Base-by-base conservation (phyloP, 345 rosid species). In the Populus davidiana region DNA sequence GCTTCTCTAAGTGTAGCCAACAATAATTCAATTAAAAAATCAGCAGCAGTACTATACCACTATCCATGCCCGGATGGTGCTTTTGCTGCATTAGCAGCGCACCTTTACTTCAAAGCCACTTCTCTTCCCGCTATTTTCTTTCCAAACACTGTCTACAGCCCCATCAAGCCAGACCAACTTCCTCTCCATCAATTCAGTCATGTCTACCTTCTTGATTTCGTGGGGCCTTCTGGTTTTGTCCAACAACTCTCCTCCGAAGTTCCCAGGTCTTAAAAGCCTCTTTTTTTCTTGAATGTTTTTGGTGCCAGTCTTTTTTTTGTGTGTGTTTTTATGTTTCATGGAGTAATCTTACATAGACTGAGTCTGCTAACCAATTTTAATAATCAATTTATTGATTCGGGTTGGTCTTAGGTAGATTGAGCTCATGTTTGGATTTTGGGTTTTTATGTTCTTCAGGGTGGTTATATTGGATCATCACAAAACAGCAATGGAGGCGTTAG, bases 41-140 rank as follows among this genome's bases (percentile, higher is more conserved):
- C 81, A 72, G 14, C 90, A 29, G 94, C 91, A 2, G 89, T 91
- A 17, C 84, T 92, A 6, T 92, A 89, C 81, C 94, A 92, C 81
- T 90, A 89, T 23, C 97, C 94, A 1, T 92, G 93, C 74, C 97
- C 93, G 1, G 97, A 92, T 73, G 97, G 93, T 38, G 93, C 89
- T 10, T 89, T 91, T 66, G 93, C 93, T 0, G 94, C 94, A 11
- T 85, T 92, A 33, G 94, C 97, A 0, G 93, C 94, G 44, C 89
- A 92, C 75, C 87, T 92, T 35, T 90, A 86, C 76, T 92, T 92
- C 84, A 83, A 90, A 16, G 86, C 90, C 25, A 69, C 90, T 5
- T 83, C 88, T 56, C 77, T 25, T 47, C 88, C 90, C 2, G 78
- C 85, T 13, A 82, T 88, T 35, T 92, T 89, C 89, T 83, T 89